Evolutionary conservation across 1,139 yeast species (phyloP), one percentile per base, ranked within the genome.

Genomic region (Yamadazyma friedrichii): DNA sequence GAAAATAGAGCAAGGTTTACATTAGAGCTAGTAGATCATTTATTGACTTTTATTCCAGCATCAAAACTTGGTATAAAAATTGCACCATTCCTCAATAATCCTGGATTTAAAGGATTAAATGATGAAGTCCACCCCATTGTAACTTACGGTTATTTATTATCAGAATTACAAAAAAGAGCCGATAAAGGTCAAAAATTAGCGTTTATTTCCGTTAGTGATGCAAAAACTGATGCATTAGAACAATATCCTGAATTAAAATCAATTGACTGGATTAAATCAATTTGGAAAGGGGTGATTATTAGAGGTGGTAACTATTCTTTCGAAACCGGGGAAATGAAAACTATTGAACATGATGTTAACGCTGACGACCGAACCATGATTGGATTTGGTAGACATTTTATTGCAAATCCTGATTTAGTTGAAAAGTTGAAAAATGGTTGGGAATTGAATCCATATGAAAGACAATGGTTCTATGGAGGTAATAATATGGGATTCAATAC

Each of bases 1-100:
- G 88, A 82, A 56, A 83, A 83, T 64, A 70, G 88, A 47, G 70
- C 83, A 17, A 65, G 85, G 44, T 72, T 83, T 49, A 49, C 71
- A 10, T 63, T 83, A 31, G 84, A 82, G 53, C 65, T 80, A 15
- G 58, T 83, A 34, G 86, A 80, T 49, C 77, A 75, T 11, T 54
- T 77, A 10, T 55, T 62, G 33, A 75, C 64, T 6, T 36, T 48
- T 12, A 59, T 83, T 45, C 88, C 87, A 24, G 72, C 77, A 15
- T 68, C 70, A 11, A 72, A 65, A 46, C 64, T 79, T 25, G 85
- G 77, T 17, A 59, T 82, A 42, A 72, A 88, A 57, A 54, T 84
- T n/a, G 79, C 87, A 9, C 91, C 91, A 28, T 80, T 74, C 65
- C 64, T 70, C 15, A 51, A 51, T 4, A 62, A 65, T 53, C 71